Conservation (phyloP, 2,329 filamentous ascomycete genomes). For the Rhynchosporium agropyri region DNA sequence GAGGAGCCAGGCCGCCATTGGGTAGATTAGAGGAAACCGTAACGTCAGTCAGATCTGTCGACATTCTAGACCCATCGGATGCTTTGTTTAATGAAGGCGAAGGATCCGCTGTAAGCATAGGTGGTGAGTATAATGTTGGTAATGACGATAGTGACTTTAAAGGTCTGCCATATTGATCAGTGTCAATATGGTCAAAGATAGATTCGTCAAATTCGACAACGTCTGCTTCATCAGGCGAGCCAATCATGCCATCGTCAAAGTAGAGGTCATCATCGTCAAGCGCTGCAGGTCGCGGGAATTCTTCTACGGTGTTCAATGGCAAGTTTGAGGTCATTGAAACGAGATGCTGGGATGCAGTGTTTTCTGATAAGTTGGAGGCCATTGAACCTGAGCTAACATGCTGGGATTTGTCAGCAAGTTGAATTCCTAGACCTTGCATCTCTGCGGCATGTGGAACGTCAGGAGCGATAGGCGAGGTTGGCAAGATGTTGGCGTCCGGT, state of each 20-base stretch:
- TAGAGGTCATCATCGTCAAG: conserved; percentile 65
- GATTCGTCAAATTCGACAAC: conserved; percentile 71
- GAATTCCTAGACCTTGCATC: conserved; percentile 34
- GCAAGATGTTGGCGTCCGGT: conserved; percentile 21
- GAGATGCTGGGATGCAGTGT: conserved; percentile 15
- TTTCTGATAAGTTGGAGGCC: no score
- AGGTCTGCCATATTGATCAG: conserved; percentile 62
- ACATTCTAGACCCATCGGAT: conserved; percentile 10
- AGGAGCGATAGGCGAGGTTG: conserved; percentile 26
- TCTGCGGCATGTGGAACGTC: conserved; percentile 5
- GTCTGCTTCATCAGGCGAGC: conserved; percentile 48
- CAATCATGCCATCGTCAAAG: conserved; percentile 64
- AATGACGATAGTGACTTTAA: conserved; percentile 47
- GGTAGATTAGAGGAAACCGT: conserved; percentile 13
- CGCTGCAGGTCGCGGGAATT: conserved; percentile 27
- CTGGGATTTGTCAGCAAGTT: conserved; percentile 24
- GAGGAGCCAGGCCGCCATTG: conserved; percentile 30
- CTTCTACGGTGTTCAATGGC: conserved; percentile 19
- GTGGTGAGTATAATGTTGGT: conserved; percentile 39
- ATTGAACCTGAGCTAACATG: conserved; percentile 8
- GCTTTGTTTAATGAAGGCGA: conserved; percentile 27
- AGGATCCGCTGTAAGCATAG: conserved; percentile 29
- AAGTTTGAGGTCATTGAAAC: conserved; percentile 7
- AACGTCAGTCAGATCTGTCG: conserved; percentile 15
- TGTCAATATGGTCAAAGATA: conserved; percentile 70